Evolutionary conservation across 1,284 basidiomycete genomes (phyloP).

Genomic region (Irpex lacteus): DNA sequence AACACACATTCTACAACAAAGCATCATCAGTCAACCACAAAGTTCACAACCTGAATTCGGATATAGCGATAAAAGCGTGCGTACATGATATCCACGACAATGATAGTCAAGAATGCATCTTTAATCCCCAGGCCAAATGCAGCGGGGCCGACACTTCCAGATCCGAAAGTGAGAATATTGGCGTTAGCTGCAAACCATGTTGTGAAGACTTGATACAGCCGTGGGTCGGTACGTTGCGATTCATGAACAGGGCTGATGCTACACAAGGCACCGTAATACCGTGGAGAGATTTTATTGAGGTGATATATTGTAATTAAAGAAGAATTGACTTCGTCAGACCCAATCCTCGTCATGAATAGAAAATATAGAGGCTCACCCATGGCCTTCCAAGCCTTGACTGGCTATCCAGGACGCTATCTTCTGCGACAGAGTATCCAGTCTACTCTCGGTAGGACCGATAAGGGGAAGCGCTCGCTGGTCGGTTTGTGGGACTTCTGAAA

Average conservation of each 20-base stretch:
- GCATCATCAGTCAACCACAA: slow-evolving; percentile 15
- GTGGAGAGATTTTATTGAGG: not conserved
- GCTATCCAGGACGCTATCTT: slow-evolving; percentile 1
- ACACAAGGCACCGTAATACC: not conserved
- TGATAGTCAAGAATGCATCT: slow-evolving; percentile 47
- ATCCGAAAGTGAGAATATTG: slow-evolving; percentile 54
- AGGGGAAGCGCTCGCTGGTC: not conserved
- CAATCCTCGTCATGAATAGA: not conserved
- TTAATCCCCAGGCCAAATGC: slow-evolving; percentile 55
- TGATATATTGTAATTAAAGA: not conserved
- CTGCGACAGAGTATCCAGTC: not conserved
- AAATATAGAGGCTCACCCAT: slow-evolving; percentile 3
- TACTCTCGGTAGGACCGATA: not conserved
- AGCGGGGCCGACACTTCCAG: slow-evolving; percentile 57
- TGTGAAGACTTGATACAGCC: slow-evolving; percentile 63
- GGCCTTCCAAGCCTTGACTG: slow-evolving; percentile 5
- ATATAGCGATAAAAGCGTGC: slow-evolving; percentile 17
- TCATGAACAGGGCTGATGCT: slow-evolving; percentile 52
- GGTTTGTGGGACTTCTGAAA: not conserved
- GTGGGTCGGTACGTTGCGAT: slow-evolving; percentile 45
- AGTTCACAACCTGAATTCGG: not conserved
- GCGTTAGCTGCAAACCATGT: slow-evolving; percentile 65
- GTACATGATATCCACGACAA: slow-evolving; percentile 55
- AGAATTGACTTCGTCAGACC: not conserved
- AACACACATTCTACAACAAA: slow-evolving; percentile 8